Base-by-base conservation (phyloP, 371 early-diverging fungal genomes). In the Rhizopus arrhizus region DNA sequence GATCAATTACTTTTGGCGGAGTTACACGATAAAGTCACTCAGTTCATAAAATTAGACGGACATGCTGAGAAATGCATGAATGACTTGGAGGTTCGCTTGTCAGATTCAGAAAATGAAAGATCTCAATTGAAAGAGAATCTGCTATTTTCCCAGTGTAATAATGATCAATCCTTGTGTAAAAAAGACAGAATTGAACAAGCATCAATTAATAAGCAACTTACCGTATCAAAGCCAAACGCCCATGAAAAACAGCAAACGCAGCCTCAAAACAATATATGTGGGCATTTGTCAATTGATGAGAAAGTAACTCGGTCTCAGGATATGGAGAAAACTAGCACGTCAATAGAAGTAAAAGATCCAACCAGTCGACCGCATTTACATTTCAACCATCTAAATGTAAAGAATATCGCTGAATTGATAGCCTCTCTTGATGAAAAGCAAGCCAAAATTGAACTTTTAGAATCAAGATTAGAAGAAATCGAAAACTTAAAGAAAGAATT, bases 41-140 rank as follows among this genome's bases (percentile, higher is more conserved):
- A 71, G 38, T 60, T 74, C 42, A 58, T 63, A 29, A 75, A 80
- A 35, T 61, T 62, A 56, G 77, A 77, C 43, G 53, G 60, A 9
- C 66, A 55, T 28, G 71, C 74, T 6, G 80, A 77, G 53, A 58
- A 64, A 40, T 77, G 77, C 45, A 80, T 80, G 43, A 51, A 56
- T 32, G 72, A 71, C 28, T 65, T 80, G 9, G 77, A 80, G 47
- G 1, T 43, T 2, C 58, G 68, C 1, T 54, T 80, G 13, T 36
- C 68, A 4, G 32, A 3, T 29, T 8, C 49, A 13, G 52, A 51
- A 36, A 51, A 32, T 16, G 32, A 22, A 29, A 15, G 15, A 13
- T 64, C 5, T 56, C 53, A 43, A n/a, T n/a, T 35, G 35, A 46
- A 12, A 52, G 62, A 2, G 56, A 43, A 43, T 10, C 15, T 11